Evolutionary conservation across 225 moss, liverwort and hornwort species (phyloP).

Genomic region (Polytrichum formosum): DNA sequence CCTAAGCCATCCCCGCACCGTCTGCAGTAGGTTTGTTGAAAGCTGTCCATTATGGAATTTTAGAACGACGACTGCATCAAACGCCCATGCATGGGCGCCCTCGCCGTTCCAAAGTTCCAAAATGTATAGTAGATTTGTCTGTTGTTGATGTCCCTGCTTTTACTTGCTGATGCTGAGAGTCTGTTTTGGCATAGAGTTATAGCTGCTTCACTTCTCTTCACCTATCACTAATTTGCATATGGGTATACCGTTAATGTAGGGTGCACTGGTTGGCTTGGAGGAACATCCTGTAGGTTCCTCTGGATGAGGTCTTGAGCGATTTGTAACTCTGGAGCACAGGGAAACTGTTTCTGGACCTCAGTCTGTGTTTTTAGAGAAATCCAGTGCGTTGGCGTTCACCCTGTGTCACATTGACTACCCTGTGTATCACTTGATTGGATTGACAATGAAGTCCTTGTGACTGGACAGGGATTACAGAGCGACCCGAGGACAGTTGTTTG

Average conservation of each 20-base stretch:
- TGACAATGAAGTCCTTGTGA: conserved; percentile 3
- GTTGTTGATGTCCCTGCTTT: background rate
- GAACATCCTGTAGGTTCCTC: background rate
- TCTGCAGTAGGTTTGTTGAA: no score
- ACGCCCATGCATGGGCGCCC: no score
- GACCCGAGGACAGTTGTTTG: conserved; percentile 55
- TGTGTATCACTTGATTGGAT: background rate
- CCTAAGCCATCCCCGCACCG: no score
- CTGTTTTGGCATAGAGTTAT: background rate
- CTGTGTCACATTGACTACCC: no score
- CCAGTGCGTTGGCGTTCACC: no score
- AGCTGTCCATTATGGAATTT: no score
- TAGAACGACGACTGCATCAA: no score
- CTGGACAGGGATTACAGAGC: conserved; percentile 53
- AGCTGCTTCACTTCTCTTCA: background rate
- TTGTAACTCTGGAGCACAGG: no score
- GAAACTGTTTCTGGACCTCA: no score
- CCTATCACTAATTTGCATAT: background rate
- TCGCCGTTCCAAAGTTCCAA: no score
- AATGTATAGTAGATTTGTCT: no score
- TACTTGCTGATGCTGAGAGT: background rate
- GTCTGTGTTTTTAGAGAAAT: no score
- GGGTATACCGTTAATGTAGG: background rate
- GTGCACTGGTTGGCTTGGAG: background rate
- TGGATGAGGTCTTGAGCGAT: conserved; percentile 1